phyloP scores from a whole-genome alignment of 345 rosid species.

The Citrus cavaleriei region DNA sequence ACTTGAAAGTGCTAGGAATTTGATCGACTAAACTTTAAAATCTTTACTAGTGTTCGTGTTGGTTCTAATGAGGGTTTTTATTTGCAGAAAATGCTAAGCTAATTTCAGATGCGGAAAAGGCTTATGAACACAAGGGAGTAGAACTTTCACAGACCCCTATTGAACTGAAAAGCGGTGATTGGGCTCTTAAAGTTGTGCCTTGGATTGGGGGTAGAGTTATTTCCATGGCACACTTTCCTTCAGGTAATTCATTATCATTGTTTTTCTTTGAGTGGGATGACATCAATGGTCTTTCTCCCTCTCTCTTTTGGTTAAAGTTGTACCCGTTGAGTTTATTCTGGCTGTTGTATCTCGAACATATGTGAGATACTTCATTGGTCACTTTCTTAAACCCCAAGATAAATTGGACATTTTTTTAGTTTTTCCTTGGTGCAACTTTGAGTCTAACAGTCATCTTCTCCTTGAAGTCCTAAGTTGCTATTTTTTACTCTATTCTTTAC shows the following conservation, averaged over 20 bases:
- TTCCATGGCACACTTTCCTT: constrained; percentile 85
- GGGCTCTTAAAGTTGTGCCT: constrained; percentile 75
- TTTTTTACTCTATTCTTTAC: not conserved
- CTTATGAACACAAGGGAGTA: constrained; percentile 52
- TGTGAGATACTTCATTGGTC: not conserved
- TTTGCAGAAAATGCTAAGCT: constrained; percentile 54
- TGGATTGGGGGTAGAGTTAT: constrained; percentile 95
- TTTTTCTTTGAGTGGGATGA: not conserved
- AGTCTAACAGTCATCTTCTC: not conserved
- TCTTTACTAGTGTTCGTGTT: too few relatives aligned
- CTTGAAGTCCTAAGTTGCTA: not conserved
- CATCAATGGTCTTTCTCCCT: not conserved
- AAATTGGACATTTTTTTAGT: not conserved
- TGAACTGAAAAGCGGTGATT: constrained; percentile 64
- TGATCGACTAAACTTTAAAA: too few relatives aligned
- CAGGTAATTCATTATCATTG: constrained; percentile 49
- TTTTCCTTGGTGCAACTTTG: not conserved
- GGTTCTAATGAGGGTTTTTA: not conserved
- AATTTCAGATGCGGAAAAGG: constrained; percentile 58
- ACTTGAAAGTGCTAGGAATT: too few relatives aligned
- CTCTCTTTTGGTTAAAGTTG: not conserved
- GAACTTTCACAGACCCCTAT: constrained; percentile 61
- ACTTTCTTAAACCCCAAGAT: not conserved
- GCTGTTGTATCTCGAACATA: not conserved
- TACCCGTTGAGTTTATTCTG: not conserved